These are phyloP conservation scores for Trametes punicea DNA, from an alignment of 768 basidiomycete genomes.

Conservation along the genomic window DNA sequence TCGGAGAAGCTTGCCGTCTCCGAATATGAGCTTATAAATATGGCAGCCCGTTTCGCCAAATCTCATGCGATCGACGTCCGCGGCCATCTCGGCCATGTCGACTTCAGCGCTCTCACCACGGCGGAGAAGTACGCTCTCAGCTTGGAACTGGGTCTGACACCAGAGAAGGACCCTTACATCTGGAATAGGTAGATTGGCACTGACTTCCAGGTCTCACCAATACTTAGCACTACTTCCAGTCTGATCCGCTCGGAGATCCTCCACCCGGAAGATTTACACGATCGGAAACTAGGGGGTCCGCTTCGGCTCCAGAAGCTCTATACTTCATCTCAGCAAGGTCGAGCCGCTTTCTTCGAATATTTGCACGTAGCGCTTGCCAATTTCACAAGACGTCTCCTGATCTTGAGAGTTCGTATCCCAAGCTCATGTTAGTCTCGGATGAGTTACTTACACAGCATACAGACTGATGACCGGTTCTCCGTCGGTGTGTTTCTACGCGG, in stretches of 20 bases:
- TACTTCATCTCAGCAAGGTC: constrained; percentile 49
- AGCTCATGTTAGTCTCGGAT: background rate
- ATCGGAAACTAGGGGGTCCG: constrained; percentile 48
- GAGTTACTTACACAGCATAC: background rate
- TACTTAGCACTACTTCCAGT: constrained; percentile 29
- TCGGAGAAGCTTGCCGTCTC: constrained; percentile 52
- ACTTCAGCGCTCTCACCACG: constrained; percentile 53
- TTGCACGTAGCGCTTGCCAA: constrained; percentile 52
- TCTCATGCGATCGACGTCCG: constrained; percentile 43
- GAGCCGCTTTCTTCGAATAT: constrained; percentile 60
- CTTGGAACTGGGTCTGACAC: constrained; percentile 38
- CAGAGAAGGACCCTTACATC: constrained; percentile 42
- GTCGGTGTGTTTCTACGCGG: constrained; percentile 65
- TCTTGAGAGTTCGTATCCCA: constrained; percentile 46
- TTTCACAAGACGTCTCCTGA: constrained; percentile 54
- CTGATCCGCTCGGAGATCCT: constrained; percentile 60
- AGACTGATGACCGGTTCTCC: constrained; percentile 63
- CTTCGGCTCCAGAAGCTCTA: constrained; percentile 60
- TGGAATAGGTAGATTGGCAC: constrained; percentile 46
- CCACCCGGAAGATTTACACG: constrained; percentile 45
- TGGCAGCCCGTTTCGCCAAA: constrained; percentile 45
- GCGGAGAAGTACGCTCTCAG: constrained; percentile 53
- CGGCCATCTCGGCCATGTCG: constrained; percentile 47
- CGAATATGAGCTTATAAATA: constrained; percentile 58
- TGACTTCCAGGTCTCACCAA: background rate